These are phyloP conservation scores for Boletus pseudopeckii DNA, from an alignment of 768 basidiomycete genomes.

Conservation along the genomic window DNA sequence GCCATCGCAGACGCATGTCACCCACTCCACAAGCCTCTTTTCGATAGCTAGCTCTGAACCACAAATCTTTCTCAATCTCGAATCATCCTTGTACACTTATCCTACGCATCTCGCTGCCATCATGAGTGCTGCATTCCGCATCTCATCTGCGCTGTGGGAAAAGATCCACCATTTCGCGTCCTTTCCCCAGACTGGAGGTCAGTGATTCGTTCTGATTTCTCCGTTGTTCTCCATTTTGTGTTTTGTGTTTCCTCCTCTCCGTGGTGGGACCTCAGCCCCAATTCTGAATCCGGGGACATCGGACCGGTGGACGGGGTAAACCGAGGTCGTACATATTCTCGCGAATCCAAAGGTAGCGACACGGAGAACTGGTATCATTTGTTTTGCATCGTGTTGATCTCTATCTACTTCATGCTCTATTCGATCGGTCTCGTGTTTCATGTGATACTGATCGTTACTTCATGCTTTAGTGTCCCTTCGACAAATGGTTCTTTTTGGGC, in stretches of 20 bases:
- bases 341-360: neutral
- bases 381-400: neutral
- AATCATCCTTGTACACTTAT: neutral
- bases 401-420: neutral
- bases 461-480: conserved; percentile 10
- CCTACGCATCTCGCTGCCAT: neutral
- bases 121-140: conserved; percentile 56
- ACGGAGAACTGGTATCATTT: neutral
- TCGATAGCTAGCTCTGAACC: conserved; percentile 11
- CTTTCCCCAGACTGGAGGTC: conserved; percentile 89
- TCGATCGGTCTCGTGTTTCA: neutral
- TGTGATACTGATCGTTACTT: conserved; percentile 6
- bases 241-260: neutral
- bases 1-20: conserved; percentile 23
- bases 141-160: conserved; percentile 80
- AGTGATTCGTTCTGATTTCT: conserved; percentile 21
- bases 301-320: neutral
- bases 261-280: neutral
- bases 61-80: neutral
- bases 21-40: neutral
- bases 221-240: neutral
- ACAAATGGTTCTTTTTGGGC: conserved; percentile 18
- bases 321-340: neutral
- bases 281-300: neutral
- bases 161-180: conserved; percentile 88